phyloP scores from a whole-genome alignment of 495 filamentous ascomycete genomes.

The Talaromyces wortmannii region DNA sequence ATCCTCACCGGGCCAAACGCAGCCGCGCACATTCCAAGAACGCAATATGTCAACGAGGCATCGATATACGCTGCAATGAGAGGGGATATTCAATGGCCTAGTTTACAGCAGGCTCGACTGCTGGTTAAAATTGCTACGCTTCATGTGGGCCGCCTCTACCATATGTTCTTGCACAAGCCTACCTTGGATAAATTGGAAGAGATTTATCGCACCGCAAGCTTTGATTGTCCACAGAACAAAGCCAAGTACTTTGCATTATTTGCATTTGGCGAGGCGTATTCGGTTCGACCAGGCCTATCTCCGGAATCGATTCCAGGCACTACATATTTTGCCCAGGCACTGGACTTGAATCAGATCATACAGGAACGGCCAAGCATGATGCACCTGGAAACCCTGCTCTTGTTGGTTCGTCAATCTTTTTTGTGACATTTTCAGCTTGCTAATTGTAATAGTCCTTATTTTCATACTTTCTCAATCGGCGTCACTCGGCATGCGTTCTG shows the following conservation, averaged over 20 bases:
- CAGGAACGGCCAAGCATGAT: conserved; percentile 35
- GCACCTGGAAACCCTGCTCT: conserved; percentile 31
- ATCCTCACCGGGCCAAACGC: conserved; percentile 32
- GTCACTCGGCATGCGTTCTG: conserved; percentile 33
- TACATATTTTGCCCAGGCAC: conserved; percentile 33
- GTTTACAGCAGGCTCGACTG: conserved; percentile 30
- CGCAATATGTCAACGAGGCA: conserved; percentile 33
- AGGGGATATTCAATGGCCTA: conserved; percentile 28
- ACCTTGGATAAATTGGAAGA: conserved; percentile 36
- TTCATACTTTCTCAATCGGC: conserved; percentile 38
- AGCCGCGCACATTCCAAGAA: conserved; percentile 30
- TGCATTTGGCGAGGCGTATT: conserved; percentile 38
- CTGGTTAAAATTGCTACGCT: conserved; percentile 34
- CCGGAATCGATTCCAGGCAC: conserved; percentile 34
- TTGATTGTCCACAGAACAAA: conserved; percentile 26
- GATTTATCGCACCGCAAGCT: conserved; percentile 29
- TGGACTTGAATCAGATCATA: conserved; percentile 32
- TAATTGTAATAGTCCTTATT: conserved; percentile 25
- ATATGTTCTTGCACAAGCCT: conserved; percentile 34
- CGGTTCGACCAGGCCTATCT: conserved; percentile 26
- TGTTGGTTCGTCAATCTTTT: too few relatives aligned
- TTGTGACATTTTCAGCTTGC: too few relatives aligned
- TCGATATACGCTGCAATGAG: conserved; percentile 25
- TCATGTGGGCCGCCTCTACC: conserved; percentile 33
- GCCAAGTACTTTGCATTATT: conserved; percentile 40